phyloP scores from a whole-genome alignment of 768 basidiomycete genomes.

The Panaeolus cyanescens region DNA sequence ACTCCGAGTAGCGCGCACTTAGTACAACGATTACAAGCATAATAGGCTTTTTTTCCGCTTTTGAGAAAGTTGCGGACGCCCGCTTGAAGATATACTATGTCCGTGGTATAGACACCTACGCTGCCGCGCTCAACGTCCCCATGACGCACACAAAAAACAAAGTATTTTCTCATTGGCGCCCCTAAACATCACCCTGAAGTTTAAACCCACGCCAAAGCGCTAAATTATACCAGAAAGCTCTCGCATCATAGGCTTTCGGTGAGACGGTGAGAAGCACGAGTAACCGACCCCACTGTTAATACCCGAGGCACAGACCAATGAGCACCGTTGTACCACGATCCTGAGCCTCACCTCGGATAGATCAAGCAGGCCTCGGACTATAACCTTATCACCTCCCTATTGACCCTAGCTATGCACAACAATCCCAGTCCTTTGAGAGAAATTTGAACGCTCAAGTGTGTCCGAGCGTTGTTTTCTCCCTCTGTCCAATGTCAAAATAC shows the following conservation, averaged over 20 bases:
- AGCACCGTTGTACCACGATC: not conserved
- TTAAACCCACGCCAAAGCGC: not conserved
- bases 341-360: slow-evolving; percentile 1
- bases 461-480: not conserved
- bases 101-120: not conserved
- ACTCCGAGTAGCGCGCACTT: slow-evolving; percentile 1
- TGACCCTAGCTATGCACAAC: not conserved
- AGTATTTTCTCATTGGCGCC: not conserved
- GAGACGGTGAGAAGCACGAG: not conserved
- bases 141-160: not conserved
- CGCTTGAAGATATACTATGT: too few species aligned
- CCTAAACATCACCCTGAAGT: not conserved
- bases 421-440: too few species aligned
- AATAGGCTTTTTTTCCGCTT: too few species aligned
- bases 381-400: not conserved
- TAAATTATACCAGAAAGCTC: not conserved
- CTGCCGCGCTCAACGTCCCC: not conserved
- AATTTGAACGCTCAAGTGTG: not conserved
- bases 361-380: not conserved
- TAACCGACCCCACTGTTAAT: not conserved
- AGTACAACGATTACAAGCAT: too few species aligned
- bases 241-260: not conserved
- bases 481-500: not conserved
- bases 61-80: too few species aligned
- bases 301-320: not conserved